These are phyloP conservation scores for Gelatoporia subvermispora DNA, from an alignment of 768 basidiomycete genomes.

Conservation along the genomic window DNA sequence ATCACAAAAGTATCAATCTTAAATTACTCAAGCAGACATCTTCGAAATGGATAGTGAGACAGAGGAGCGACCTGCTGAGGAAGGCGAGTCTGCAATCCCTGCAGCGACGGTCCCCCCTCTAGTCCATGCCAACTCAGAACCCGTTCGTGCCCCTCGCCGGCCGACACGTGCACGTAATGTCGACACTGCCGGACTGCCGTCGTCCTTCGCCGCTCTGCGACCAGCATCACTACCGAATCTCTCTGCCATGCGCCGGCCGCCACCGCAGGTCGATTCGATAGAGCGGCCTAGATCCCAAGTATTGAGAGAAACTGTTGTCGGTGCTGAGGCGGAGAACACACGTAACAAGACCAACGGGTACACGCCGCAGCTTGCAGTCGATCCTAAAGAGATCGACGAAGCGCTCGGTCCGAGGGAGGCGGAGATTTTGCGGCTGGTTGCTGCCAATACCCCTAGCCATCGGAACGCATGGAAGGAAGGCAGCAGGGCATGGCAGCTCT, in stretches of 20 bases:
- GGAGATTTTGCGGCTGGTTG: constrained; percentile 58
- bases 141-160: constrained; percentile 20
- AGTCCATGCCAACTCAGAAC: constrained; percentile 11
- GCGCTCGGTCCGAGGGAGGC: constrained; percentile 38
- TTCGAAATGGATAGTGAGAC: constrained; percentile 65
- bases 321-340: constrained; percentile 6
- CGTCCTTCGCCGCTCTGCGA: constrained; percentile 55
- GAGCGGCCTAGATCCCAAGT: constrained; percentile 14
- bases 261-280: constrained; percentile 4
- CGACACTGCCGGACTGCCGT: constrained; percentile 39
- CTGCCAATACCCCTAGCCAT: constrained; percentile 66
- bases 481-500: constrained; percentile 59
- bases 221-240: constrained; percentile 67
- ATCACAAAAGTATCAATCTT: constrained; percentile 7
- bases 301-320: constrained; percentile 14
- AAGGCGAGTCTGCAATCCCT: constrained; percentile 20
- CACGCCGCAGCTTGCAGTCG: neutral
- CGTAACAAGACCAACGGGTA: constrained; percentile 8
- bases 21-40: constrained; percentile 47
- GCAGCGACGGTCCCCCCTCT: too few relatives aligned
- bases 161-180: constrained; percentile 21
- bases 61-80: constrained; percentile 27
- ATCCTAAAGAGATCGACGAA: constrained; percentile 11
- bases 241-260: constrained; percentile 43
- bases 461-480: constrained; percentile 64